These are phyloP conservation scores for Arthromyces matolae DNA, from an alignment of 768 basidiomycete genomes.

Conservation along the genomic window DNA sequence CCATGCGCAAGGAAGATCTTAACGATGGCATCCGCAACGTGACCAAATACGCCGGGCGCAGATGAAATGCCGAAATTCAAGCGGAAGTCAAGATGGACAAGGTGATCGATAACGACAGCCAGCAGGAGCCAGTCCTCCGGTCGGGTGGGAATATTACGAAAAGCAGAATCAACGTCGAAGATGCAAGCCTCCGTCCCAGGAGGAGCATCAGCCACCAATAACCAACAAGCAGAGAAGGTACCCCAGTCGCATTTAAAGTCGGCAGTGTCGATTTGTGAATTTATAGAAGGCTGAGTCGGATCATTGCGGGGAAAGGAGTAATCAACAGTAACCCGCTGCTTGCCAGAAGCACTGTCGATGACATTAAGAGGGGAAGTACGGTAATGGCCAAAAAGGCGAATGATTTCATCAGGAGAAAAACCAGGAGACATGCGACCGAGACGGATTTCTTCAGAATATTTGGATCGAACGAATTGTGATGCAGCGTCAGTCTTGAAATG, in stretches of 20 bases:
- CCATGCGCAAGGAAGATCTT: not conserved
- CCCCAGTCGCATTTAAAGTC: not conserved
- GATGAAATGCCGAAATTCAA: not conserved
- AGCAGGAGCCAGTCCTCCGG: not conserved
- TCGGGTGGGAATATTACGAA: not conserved
- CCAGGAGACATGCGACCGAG: not conserved
- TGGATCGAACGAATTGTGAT: not conserved
- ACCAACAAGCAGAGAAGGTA: not conserved
- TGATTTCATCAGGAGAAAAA: not conserved
- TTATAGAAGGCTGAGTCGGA: not conserved
- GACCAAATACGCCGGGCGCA: not conserved
- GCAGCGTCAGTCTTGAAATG: not conserved
- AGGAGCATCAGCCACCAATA: not conserved
- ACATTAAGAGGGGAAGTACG: not conserved
- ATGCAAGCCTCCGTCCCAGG: not conserved
- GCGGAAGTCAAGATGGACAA: not conserved
- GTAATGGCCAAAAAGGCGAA: not conserved
- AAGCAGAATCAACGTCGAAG: not conserved
- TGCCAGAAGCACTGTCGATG: not conserved
- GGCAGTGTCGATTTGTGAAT: not conserved
- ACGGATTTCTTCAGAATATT: not conserved
- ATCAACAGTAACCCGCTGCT: not conserved
- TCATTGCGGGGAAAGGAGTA: not conserved
- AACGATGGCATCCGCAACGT: not conserved
- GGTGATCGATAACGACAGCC: not conserved